Conservation (phyloP, 805 yeast species). For the Yarrowia sp. region DNA sequence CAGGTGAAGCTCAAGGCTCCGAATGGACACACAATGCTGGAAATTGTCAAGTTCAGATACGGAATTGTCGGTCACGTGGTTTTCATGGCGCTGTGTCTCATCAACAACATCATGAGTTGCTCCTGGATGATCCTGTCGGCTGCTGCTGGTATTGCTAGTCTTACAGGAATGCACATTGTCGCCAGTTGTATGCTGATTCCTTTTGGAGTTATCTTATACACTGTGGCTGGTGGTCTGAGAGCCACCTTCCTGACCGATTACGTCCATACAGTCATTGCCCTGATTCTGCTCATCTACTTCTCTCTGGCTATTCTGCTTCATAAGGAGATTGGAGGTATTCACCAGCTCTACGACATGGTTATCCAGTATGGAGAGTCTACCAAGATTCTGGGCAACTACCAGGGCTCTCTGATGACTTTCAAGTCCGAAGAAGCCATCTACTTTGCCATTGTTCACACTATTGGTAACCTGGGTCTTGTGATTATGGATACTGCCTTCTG, state of each 20-base stretch:
- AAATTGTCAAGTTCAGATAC: conserved; percentile 72
- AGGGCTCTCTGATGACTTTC: conserved; percentile 57
- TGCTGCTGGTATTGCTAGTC: conserved; percentile 53
- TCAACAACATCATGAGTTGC: conserved; percentile 47
- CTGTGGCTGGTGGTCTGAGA: conserved; percentile 60
- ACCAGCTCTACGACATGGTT: conserved; percentile 55
- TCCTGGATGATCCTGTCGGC: conserved; percentile 56
- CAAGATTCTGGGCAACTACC: conserved; percentile 44
- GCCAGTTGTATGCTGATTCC: conserved; percentile 59
- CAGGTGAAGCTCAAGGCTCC: conserved; percentile 82
- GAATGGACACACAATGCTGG: conserved; percentile 80
- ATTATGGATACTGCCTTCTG: conserved; percentile 50
- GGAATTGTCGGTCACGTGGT: conserved; percentile 63
- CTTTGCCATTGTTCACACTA: conserved; percentile 41
- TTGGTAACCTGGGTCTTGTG: conserved; percentile 42
- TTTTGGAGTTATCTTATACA: conserved; percentile 58
- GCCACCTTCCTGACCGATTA: conserved; percentile 62
- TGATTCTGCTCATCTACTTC: conserved; percentile 43
- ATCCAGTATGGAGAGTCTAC: conserved; percentile 52
- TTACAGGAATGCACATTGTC: conserved; percentile 57
- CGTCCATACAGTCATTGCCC: conserved; percentile 56
- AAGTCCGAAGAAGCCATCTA: conserved; percentile 42
- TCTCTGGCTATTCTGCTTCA: conserved; percentile 51
- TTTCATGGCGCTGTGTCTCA: conserved; percentile 40
- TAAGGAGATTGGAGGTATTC: conserved; percentile 55